Base-by-base conservation (phyloP, 73 alveolate genomes). In the Paramecium sexaurelia region DNA sequence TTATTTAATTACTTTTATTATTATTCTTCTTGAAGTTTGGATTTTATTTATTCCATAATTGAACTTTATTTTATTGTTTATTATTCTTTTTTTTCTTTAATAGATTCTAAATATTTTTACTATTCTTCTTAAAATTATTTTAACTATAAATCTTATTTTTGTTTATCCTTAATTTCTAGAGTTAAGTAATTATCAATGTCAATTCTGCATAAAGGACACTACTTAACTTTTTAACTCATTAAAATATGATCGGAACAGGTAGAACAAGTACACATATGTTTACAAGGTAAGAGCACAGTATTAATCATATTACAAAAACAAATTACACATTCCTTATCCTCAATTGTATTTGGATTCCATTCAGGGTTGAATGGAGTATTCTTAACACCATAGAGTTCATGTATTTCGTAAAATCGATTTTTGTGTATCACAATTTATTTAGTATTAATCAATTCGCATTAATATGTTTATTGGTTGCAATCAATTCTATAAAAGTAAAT, bases 241-340 rank as follows among this genome's bases (percentile, higher is more conserved):
- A 78, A 40, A 24, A 78, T 78, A 26, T 78, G 90, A 37, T 95
- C 90, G 9, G 98, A 85, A 92, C 99, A 96, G 13, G 67, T 85
- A 26, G 88, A 66, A 73, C 99, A 96, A 11, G 94, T 87, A 90
- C 97, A 96, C 94, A 94, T 92, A 55, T 96, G 99, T 56, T 93
- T 55, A 69, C 99, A 96, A 13, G 99, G 99, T 27, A 95, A 61
- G 19, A 96, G 95, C 19, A 96, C 92, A 20, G 99, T 96, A 37
- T 96, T 96, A 75, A 95, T 96, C 33, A 91, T 87, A 11, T 91
- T 88, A 36, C 95, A 66, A 91, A 94, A 95, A 94, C 99, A 96
- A 24, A 95, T 94, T 45, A 95, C 96, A 47, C 99, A 96, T 75
- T 96, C 99, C 43, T 92, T 95, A 11, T 78, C 90, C 15, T 40